These are phyloP conservation scores for Ogataea parapolymorpha DNA, from an alignment of 805 yeast species.

Conservation along the genomic window DNA sequence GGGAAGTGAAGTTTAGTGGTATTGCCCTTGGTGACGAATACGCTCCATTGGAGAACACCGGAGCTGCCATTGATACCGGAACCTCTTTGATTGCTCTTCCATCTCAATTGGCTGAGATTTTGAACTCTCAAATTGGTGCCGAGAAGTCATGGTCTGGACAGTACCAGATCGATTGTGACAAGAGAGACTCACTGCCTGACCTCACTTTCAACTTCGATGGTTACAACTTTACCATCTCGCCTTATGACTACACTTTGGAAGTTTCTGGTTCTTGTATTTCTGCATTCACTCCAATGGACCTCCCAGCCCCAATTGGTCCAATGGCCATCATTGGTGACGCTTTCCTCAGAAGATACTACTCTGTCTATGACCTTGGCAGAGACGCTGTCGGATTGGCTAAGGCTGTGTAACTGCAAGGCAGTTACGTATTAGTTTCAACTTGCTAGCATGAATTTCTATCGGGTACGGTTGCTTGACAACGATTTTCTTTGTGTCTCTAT, in stretches of 20 bases:
- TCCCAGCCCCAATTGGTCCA: constrained; percentile 97
- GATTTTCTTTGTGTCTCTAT: constrained; percentile 8
- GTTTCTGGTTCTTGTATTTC: constrained; percentile 94
- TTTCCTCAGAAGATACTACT: constrained; percentile 91
- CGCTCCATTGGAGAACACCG: constrained; percentile 76
- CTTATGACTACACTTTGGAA: constrained; percentile 92
- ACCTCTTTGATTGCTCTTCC: constrained; percentile 95
- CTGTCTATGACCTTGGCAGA: constrained; percentile 86
- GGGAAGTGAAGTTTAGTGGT: constrained; percentile 96
- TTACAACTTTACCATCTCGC: constrained; percentile 82
- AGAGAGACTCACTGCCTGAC: constrained; percentile 83
- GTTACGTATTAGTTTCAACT: not conserved
- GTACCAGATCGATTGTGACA: constrained; percentile 86
- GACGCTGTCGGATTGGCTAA: constrained; percentile 93
- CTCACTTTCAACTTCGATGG: constrained; percentile 88
- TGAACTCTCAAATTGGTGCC: constrained; percentile 96
- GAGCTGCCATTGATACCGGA: constrained; percentile 99
- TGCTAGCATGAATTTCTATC: not conserved
- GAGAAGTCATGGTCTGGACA: constrained; percentile 97
- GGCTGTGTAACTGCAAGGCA: constrained; percentile 43
- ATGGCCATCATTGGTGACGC: constrained; percentile 96
- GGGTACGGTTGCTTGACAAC: constrained; percentile 3
- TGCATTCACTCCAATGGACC: constrained; percentile 94
- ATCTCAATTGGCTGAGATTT: constrained; percentile 90
- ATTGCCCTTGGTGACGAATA: constrained; percentile 89